Base-by-base conservation (phyloP, 371 early-diverging fungal genomes). In the Apophysomyces sp. region DNA sequence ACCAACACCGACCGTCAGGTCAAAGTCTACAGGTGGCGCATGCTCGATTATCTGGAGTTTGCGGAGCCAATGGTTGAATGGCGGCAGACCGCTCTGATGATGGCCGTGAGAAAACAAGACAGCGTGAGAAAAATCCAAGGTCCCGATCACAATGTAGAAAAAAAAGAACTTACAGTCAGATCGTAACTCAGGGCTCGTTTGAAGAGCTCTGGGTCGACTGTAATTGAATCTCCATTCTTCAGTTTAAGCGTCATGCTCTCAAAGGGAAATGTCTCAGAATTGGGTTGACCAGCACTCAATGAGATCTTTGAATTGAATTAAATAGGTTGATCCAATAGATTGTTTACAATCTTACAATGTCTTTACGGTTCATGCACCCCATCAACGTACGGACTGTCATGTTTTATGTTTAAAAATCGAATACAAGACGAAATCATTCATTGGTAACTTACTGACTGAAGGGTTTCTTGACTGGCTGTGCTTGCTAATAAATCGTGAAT, bases 271-370 rank as follows among this genome's bases (percentile, higher is more conserved):
- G 89, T 85, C 11, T 59, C 61, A 3, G 87, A 78, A 61, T 92
- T 85, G 15, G 93, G 94, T 41, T 85, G 83, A 7, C 93, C 93
- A n/a, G 89, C 91, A 18, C 85, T 89, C 16, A 90, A 66, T 4
- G 81, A 78, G 44, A 85, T 80, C 92, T 86, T 63, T 2, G 2
- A 11, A 37, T 13, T 3, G n/a, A 2, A n/a, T 37, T 37, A 4
- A 28, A 6, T 2, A 40, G 11, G 4, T 6, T 29, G 40, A 27
- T n/a, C 15, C 5, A 30, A 24, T 21, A 16, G 5, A 29, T 27
- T 16, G 16, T 30, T 1, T 28, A 29, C 29, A n/a, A 52, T 27
- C 34, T 30, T 65, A 69, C 69, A 58, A 69, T 64, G 26, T 64
- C 69, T 49, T 64, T 65, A 30, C 58, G 34, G 52, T 69, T 69